Evolutionary conservation across 805 yeast species (phyloP).

Genomic region (Starmera quercuum): DNA sequence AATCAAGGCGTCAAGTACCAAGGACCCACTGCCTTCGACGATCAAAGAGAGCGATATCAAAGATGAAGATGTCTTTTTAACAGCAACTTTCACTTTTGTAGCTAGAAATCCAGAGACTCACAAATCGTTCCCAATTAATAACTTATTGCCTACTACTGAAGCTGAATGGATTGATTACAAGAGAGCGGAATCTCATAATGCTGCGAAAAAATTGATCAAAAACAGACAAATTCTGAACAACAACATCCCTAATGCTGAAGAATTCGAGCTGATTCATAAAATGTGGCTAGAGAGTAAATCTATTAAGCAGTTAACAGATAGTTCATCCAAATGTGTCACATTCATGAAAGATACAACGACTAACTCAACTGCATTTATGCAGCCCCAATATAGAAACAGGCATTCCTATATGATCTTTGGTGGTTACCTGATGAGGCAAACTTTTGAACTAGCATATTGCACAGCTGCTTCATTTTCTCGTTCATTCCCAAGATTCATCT

Average conservation of each 20-base stretch:
- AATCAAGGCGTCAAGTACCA: constrained; percentile 78
- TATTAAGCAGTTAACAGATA: constrained; percentile 22
- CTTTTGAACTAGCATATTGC: constrained; percentile 91
- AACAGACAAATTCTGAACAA: constrained; percentile 49
- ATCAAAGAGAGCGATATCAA: constrained; percentile 52
- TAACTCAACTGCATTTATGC: constrained; percentile 81
- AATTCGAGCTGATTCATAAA: constrained; percentile 66
- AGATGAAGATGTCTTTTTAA: constrained; percentile 64
- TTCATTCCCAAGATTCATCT: constrained; percentile 81
- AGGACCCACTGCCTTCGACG: constrained; percentile 42
- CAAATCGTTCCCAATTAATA: constrained; percentile 79
- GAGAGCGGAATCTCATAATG: constrained; percentile 85
- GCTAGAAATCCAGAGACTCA: constrained; percentile 94
- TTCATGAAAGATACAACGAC: constrained; percentile 69
- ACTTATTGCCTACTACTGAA: constrained; percentile 66
- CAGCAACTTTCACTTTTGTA: constrained; percentile 91
- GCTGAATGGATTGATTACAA: constrained; percentile 77
- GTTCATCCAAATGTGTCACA: constrained; percentile 44
- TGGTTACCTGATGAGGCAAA: constrained; percentile 85
- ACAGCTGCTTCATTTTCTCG: constrained; percentile 84
- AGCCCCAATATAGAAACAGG: constrained; percentile 92
- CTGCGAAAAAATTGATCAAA: constrained; percentile 76
- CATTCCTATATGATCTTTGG: constrained; percentile 95
- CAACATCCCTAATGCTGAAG: constrained; percentile 72
- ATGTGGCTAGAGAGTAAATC: constrained; percentile 55